Conservation (phyloP, 768 basidiomycete species). For the Lentinula edodes region DNA sequence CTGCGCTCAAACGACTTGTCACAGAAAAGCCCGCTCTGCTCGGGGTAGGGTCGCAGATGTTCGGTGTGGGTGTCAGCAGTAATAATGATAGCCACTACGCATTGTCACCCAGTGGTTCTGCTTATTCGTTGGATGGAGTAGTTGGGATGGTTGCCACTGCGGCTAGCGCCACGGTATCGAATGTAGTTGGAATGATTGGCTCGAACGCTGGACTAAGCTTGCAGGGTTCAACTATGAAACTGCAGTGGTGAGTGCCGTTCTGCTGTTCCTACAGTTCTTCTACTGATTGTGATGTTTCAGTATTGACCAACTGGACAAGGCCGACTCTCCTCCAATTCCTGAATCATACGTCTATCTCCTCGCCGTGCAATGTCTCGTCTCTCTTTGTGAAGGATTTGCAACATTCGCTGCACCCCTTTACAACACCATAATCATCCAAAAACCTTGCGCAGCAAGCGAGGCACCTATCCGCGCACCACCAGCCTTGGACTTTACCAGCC, state of each 20-base stretch:
- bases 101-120: conserved; percentile 27
- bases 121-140: conserved; percentile 52
- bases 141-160: conserved; percentile 71
- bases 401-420: conserved; percentile 73
- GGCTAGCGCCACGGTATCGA: conserved; percentile 78
- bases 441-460: conserved; percentile 56
- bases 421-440: conserved; percentile 61
- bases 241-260: conserved; percentile 63
- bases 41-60: conserved; percentile 75
- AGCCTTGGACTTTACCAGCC: conserved; percentile 55
- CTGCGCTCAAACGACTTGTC: conserved; percentile 78
- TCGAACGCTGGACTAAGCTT: conserved; percentile 64
- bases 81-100: conserved; percentile 19
- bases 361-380: conserved; percentile 80
- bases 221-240: conserved; percentile 74
- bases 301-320: conserved; percentile 97
- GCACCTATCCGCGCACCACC: conserved; percentile 66
- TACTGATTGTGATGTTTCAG: conserved; percentile 31
- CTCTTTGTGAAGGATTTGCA: conserved; percentile 83
- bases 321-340: conserved; percentile 89
- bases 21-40: conserved; percentile 86
- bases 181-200: conserved; percentile 83
- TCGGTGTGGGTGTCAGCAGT: conserved; percentile 61
- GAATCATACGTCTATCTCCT: conserved; percentile 93
- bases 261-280: not conserved